Conservation (phyloP, 208 protist genomes). For the Wallacemonas sp. region DNA sequence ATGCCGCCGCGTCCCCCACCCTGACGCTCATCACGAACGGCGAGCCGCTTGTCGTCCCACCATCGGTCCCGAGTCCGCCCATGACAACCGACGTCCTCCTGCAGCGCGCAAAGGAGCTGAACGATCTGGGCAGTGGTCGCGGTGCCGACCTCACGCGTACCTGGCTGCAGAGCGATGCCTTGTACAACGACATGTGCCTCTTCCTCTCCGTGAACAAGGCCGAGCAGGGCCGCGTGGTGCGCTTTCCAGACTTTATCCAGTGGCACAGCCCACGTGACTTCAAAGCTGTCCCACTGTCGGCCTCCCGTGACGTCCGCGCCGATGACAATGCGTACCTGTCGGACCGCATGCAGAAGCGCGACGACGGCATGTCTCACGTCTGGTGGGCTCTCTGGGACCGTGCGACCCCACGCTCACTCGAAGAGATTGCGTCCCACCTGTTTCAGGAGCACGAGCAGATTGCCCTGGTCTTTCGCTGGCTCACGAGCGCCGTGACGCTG, state of each 20-base stretch:
- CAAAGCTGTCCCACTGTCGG: conserved; percentile 15
- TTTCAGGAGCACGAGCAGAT: conserved; percentile 55
- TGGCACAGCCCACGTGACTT: conserved; percentile 90
- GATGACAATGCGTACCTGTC: conserved; percentile 68
- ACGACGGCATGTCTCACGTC: conserved; percentile 32
- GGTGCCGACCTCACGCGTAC: conserved; percentile 32
- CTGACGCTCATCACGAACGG: conserved; percentile 64
- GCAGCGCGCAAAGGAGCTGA: conserved; percentile 45
- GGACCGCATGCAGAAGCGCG: conserved; percentile 56
- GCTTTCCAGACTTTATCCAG: conserved; percentile 88
- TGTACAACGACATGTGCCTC: conserved; percentile 90
- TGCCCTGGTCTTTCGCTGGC: conserved; percentile 51
- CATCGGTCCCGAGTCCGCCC: conserved; percentile 50
- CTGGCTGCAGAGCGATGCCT: conserved; percentile 57
- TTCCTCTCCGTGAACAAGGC: conserved; percentile 79
- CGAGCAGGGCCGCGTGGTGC: conserved; percentile 65
- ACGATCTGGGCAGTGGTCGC: conserved; percentile 34
- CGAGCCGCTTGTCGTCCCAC: conserved; percentile 55
- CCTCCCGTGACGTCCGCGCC: neutral
- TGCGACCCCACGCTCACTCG: conserved; percentile 52
- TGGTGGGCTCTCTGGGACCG: conserved; percentile 75
- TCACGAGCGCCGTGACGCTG: conserved; percentile 35
- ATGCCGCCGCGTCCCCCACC: neutral
- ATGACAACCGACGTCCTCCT: conserved; percentile 69
- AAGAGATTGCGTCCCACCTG: conserved; percentile 41